Percentiles rank a stretch among this genome's conserved stretches.
phyloP scores from a whole-genome alignment of 2,329 filamentous ascomycete genomes.

The Diplocarpon rosae region DNA sequence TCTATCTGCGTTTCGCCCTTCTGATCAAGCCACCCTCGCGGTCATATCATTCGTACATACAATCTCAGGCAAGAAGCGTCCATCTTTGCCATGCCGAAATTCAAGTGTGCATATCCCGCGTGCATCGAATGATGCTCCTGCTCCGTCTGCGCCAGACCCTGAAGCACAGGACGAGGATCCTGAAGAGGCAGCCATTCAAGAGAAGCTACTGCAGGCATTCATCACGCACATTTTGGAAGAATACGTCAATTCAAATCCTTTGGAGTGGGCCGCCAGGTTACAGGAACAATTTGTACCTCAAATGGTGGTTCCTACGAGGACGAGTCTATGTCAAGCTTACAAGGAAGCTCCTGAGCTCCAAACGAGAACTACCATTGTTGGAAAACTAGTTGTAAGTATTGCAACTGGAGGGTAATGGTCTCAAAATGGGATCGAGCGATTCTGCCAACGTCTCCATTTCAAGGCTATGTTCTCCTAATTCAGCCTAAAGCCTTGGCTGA shows the following conservation, averaged over 20 bases:
- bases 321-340: conserved; percentile 53
- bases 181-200: conserved; percentile 50
- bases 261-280: conserved; percentile 53
- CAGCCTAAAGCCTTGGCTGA: conserved; percentile 1
- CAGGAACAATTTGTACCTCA: conserved; percentile 59
- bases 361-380: conserved; percentile 54
- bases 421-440: neutral
- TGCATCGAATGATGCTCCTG: conserved; percentile 39
- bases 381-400: conserved; percentile 53
- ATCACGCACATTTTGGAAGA: conserved; percentile 67
- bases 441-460: neutral
- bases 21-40: conserved; percentile 55
- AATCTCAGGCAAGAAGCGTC: conserved; percentile 55
- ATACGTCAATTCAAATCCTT: conserved; percentile 50
- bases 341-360: conserved; percentile 50
- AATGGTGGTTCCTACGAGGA: conserved; percentile 48
- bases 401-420: neutral
- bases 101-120: conserved; percentile 44
- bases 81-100: conserved; percentile 46
- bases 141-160: conserved; percentile 46
- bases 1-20: conserved; percentile 51
- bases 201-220: conserved; percentile 60
- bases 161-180: conserved; percentile 44
- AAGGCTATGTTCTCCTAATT: neutral
- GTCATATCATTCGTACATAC: conserved; percentile 62